Conservation (phyloP, 805 yeast genomes). For the Kazachstania psychrophila region DNA sequence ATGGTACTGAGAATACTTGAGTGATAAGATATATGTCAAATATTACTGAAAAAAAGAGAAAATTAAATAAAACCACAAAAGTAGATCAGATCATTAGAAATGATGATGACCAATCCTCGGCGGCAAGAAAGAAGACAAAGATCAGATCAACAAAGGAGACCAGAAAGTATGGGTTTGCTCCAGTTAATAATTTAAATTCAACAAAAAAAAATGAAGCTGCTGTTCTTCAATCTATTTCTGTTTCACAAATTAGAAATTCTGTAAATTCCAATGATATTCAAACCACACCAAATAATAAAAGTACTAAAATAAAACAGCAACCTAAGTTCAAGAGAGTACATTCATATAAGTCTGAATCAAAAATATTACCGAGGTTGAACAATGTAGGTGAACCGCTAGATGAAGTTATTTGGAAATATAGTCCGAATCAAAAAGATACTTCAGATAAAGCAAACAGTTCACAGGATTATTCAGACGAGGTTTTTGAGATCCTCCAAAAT, state of each 20-base stretch:
- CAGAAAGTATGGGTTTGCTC: conserved; percentile 24
- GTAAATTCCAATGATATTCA: conserved; percentile 3
- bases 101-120: not conserved
- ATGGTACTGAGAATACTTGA: not conserved
- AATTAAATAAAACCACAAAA: conserved; percentile 1
- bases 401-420: conserved; percentile 28
- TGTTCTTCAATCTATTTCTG: conserved; percentile 23
- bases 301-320: not conserved
- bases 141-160: conserved; percentile 4
- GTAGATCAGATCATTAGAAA: not conserved
- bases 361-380: not conserved
- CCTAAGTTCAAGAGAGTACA: conserved; percentile 1
- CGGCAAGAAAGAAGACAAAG: not conserved
- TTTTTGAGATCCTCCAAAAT: conserved; percentile 9
- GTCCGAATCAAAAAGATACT: conserved; percentile 15
- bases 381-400: conserved; percentile 14
- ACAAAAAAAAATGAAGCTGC: conserved; percentile 5
- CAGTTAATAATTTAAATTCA: conserved; percentile 17
- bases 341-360: conserved; percentile 1
- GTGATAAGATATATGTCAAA: conserved; percentile 11
- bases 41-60: conserved; percentile 19
- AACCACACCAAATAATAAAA: not conserved
- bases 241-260: conserved; percentile 25
- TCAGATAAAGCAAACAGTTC: conserved; percentile 14
- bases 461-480: conserved; percentile 6